Percentiles rank a stretch among this genome's conserved stretches.
phyloP scores from a whole-genome alignment of 257 asterid genomes.

The Penstemon barbatus region DNA sequence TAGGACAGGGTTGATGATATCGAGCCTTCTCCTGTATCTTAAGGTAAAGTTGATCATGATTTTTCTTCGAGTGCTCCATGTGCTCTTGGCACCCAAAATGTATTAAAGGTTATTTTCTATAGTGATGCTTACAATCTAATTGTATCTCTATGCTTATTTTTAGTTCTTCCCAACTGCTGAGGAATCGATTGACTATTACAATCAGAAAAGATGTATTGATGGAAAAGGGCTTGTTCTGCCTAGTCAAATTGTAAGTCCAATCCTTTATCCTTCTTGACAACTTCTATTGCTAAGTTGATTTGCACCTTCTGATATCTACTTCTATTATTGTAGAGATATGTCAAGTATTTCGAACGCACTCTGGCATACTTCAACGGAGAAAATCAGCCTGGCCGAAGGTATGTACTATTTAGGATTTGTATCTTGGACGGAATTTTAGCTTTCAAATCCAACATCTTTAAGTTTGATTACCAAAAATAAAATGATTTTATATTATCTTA shows the following conservation, averaged over 20 bases:
- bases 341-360: constrained; percentile 91
- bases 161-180: constrained; percentile 99
- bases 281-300: constrained; percentile 19
- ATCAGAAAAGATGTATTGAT: constrained; percentile 91
- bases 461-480: constrained; percentile 8
- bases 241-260: constrained; percentile 86
- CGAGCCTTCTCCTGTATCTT: constrained; percentile 89
- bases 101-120: not conserved
- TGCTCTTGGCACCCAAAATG: constrained; percentile 2
- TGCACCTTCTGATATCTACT: constrained; percentile 15
- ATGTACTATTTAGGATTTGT: constrained; percentile 21
- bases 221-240: constrained; percentile 97
- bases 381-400: constrained; percentile 99
- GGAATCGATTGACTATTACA: constrained; percentile 93
- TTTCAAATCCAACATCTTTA: constrained; percentile 19
- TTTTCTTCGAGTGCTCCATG: not conserved
- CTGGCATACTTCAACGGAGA: constrained; percentile 90
- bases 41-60: constrained; percentile 47
- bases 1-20: constrained; percentile 98
- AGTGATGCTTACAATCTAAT: not conserved
- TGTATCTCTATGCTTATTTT: constrained; percentile 26
- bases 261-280: constrained; percentile 2
- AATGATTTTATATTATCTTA: constrained; percentile 4
- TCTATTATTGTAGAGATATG: constrained; percentile 72
- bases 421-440: not conserved